These are phyloP conservation scores for Lupinus albus DNA, from an alignment of 306 rosid species.

Conservation along the genomic window DNA sequence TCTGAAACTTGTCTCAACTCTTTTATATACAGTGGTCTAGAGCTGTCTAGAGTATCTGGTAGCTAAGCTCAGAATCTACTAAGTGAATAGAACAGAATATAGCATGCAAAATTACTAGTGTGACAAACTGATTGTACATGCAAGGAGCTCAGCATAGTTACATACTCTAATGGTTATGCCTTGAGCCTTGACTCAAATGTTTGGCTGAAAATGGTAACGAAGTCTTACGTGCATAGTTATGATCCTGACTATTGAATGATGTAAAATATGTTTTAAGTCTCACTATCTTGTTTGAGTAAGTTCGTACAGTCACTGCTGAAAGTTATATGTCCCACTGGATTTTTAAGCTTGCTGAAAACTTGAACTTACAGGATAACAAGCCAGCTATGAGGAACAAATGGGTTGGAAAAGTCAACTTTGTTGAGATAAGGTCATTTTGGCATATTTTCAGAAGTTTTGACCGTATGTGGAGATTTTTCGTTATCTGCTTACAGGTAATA, in stretches of 20 bases:
- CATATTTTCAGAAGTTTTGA: conserved; percentile 98
- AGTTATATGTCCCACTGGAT: conserved; percentile 18
- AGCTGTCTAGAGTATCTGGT: neutral
- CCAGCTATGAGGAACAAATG: conserved; percentile 64
- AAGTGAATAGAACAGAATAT: neutral
- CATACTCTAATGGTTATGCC: neutral
- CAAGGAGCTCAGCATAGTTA: neutral
- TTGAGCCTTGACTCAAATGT: conserved; percentile 17
- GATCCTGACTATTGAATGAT: conserved; percentile 10
- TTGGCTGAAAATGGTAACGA: conserved; percentile 17
- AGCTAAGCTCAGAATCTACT: neutral
- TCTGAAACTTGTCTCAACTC: neutral
- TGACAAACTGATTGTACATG: neutral
- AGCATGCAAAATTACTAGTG: neutral
- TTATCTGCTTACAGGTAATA: conserved; percentile 86
- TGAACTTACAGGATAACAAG: conserved; percentile 65
- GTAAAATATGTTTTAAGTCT: conserved; percentile 14
- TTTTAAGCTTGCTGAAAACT: conserved; percentile 29
- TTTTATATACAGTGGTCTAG: neutral
- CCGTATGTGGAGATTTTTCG: conserved; percentile 96
- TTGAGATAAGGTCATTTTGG: conserved; percentile 95
- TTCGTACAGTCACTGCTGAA: conserved; percentile 12
- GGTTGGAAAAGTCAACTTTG: conserved; percentile 95
- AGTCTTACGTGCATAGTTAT: conserved; percentile 15
- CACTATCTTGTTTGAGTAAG: neutral